Evolutionary conservation across 1,284 basidiomycete genomes (phyloP), one percentile per base, ranked within the genome.

Genomic region (Ceratobasidium sp.): DNA sequence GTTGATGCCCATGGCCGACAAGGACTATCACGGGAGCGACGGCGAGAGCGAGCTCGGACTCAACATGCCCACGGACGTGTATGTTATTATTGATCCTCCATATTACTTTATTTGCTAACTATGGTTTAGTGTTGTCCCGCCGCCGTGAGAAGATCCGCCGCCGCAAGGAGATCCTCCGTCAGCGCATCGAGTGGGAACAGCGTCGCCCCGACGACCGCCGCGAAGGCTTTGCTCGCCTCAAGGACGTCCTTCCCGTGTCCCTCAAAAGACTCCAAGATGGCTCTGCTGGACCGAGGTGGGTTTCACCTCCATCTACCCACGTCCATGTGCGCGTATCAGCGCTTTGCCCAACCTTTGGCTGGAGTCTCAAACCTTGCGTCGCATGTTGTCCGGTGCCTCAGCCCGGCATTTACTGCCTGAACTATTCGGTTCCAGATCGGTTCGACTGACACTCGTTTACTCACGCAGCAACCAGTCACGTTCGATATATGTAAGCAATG

Each of bases 191-290:
- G 88, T 94, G 93, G 39, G 92, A 94, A 87, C 94, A 96, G 88
- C 89, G 94, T 82, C 90, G 94, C 82, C 91, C 95, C 69, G 94
- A 96, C 82, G 94, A 96, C 86, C 92, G 96, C 82, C 88, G 94
- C 78, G 94, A 95, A 79, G 95, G 95, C 79, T 97, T 96, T 86
- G 90, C 91, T 82, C 89, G 92, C 77, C 91, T 97, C 85, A 95
- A 94, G 89, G 93, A 94, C 82, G 92, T 91, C 76, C 91, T 97
- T 80, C 95, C 95, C 39, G 87, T 91, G 77, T 93, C 93, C 67
- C 95, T 94, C 87, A 94, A 96, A 95, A 88, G 91, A 92, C n/a
- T 94, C 93, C 89, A 97, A 97, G 87, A 93, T 95, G 77, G 93
- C 91, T 79, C 87, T 96, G 79, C 90, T 97, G 82, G 95, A 96